These are phyloP conservation scores for Acrocalymma vagum DNA, from an alignment of 2,329 filamentous ascomycete species.

Conservation along the genomic window DNA sequence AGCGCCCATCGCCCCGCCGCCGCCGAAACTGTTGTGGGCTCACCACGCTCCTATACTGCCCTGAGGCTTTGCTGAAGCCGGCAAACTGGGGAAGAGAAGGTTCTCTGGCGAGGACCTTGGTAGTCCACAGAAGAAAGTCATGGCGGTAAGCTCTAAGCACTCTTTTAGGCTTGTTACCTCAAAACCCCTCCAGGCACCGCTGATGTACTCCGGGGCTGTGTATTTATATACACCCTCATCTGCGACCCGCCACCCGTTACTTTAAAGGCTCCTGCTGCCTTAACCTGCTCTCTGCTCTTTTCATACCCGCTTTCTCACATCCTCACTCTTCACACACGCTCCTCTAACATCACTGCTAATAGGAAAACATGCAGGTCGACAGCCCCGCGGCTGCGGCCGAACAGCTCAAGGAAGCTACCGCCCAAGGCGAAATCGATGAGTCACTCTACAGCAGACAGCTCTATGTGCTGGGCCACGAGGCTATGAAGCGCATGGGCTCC, in stretches of 20 bases:
- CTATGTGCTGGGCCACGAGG: constrained; percentile 77
- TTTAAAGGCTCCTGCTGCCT: constrained; percentile 15
- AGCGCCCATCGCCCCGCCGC: constrained; percentile 20
- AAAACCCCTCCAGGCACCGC: constrained; percentile 12
- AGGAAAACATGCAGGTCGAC: constrained; percentile 71
- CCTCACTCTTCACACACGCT: background rate
- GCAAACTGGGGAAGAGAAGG: constrained; percentile 55
- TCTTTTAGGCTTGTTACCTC: constrained; percentile 4
- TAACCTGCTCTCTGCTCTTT: constrained; percentile 1
- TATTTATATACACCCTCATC: constrained; percentile 32
- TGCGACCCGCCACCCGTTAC: too few relatives aligned
- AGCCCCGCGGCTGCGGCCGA: constrained; percentile 65
- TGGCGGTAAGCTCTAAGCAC: constrained; percentile 45
- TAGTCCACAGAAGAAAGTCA: constrained; percentile 50
- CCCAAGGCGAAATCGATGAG: constrained; percentile 71
- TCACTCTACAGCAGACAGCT: constrained; percentile 74
- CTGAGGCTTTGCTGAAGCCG: constrained; percentile 33
- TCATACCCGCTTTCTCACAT: too few relatives aligned
- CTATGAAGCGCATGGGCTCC: constrained; percentile 99
- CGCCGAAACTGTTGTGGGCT: constrained; percentile 16
- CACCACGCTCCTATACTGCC: constrained; percentile 31
- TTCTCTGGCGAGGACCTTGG: constrained; percentile 47
- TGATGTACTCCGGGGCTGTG: constrained; percentile 28
- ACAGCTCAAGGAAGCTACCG: constrained; percentile 61
- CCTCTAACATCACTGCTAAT: constrained; percentile 18